Evolutionary conservation across 371 early-diverging fungal species (phyloP).

Genomic region (Saksenaea oblongispora): DNA sequence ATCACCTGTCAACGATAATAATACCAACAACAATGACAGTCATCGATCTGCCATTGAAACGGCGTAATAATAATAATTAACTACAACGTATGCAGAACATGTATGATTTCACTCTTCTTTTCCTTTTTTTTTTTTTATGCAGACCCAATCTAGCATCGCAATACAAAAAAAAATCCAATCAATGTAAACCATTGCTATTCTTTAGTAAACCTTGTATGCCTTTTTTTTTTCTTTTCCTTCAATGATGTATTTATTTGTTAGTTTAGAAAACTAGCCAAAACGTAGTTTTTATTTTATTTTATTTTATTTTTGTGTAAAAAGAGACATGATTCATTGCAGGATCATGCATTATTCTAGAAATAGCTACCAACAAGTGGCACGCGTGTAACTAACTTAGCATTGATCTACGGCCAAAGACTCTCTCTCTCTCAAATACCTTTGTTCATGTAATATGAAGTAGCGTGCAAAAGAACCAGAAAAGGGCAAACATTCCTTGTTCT

Average conservation of each 20-base stretch:
- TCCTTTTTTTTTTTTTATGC: not conserved
- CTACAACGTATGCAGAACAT: not conserved
- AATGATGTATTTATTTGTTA: not conserved
- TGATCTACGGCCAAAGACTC: no score
- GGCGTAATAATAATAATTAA: conserved; percentile 10
- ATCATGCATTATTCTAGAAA: conserved; percentile 1
- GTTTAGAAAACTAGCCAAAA: not conserved
- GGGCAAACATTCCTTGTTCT: no score
- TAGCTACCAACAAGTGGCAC: not conserved
- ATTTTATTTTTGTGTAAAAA: not conserved
- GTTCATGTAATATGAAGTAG: no score
- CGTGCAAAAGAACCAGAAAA: no score
- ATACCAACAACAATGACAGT: conserved; percentile 1
- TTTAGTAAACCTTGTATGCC: not conserved
- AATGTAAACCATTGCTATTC: not conserved
- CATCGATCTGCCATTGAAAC: conserved; percentile 16
- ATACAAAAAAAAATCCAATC: no score
- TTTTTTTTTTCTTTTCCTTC: not conserved
- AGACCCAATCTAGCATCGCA: not conserved
- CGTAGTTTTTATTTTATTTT: not conserved
- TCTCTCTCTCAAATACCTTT: no score
- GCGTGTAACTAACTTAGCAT: not conserved
- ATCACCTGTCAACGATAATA: not conserved
- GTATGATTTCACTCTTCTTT: not conserved
- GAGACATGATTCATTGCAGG: conserved; percentile 2